Evolutionary conservation across 257 asterid species (phyloP).

Genomic region (Petrea volubilis): DNA sequence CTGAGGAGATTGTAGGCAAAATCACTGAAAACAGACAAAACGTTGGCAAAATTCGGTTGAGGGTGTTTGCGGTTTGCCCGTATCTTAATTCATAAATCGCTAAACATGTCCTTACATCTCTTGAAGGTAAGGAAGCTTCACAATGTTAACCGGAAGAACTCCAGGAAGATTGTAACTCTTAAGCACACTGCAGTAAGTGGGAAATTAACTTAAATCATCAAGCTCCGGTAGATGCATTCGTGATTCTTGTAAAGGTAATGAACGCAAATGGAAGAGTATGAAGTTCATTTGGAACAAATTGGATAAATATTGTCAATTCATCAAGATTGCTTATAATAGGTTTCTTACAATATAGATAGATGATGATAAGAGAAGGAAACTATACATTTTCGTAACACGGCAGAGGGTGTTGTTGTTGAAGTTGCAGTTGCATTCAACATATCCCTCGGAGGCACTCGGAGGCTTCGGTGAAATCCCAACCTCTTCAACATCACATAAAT

Average conservation of each 20-base stretch:
- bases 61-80: conserved; percentile 4
- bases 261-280: background rate
- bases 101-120: conserved; percentile 45
- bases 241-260: background rate
- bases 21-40: conserved; percentile 52
- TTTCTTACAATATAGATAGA: background rate
- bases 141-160: conserved; percentile 57
- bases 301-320: background rate
- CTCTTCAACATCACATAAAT: conserved; percentile 51
- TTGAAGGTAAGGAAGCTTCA: conserved; percentile 63
- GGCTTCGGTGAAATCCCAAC: conserved; percentile 48
- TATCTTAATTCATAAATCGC: conserved; percentile 13
- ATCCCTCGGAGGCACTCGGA: conserved; percentile 48
- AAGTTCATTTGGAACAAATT: background rate
- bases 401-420: conserved; percentile 44
- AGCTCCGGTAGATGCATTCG: background rate
- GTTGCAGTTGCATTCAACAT: conserved; percentile 58
- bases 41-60: conserved; percentile 3
- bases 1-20: conserved; percentile 71
- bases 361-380: conserved; percentile 13
- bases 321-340: background rate
- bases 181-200: conserved; percentile 51
- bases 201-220: background rate
- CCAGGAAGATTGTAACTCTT: conserved; percentile 77
- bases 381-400: conserved; percentile 64